Evolutionary conservation across 495 filamentous ascomycete species (phyloP).

Genomic region (Astrocystis sublimbata): DNA sequence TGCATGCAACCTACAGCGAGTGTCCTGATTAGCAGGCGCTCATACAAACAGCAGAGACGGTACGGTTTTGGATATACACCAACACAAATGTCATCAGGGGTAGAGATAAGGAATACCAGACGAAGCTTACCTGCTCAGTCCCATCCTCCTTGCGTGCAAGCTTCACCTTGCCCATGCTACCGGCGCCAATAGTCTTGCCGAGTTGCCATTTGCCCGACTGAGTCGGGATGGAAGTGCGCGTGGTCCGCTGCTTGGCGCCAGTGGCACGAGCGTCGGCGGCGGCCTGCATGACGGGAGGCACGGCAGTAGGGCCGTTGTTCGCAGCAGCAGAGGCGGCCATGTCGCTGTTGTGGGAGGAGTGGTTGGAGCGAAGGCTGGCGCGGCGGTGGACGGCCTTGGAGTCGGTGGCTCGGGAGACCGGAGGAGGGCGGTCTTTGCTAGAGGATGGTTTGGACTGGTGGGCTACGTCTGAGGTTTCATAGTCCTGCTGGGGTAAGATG

Average conservation of each 20-base stretch:
- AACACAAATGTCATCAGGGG: background rate
- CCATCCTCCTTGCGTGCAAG: slow-evolving; percentile 78
- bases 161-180: slow-evolving; percentile 97
- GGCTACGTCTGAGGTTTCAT: slow-evolving; percentile 45
- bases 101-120: slow-evolving; percentile 1
- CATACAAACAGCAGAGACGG: background rate
- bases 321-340: slow-evolving; percentile 53
- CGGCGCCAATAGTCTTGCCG: slow-evolving; percentile 95
- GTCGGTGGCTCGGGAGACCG: slow-evolving; percentile 40
- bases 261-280: slow-evolving; percentile 47
- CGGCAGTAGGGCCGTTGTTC: slow-evolving; percentile 49
- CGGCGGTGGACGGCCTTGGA: slow-evolving; percentile 47
- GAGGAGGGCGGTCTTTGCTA: slow-evolving; percentile 42
- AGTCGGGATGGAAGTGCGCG: slow-evolving; percentile 81
- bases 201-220: slow-evolving; percentile 86
- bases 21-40: slow-evolving; percentile 13
- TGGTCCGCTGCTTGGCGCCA: slow-evolving; percentile 53
- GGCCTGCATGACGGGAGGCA: slow-evolving; percentile 42
- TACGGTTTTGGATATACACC: too few species aligned
- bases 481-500: slow-evolving; percentile 38
- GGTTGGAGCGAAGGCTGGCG: slow-evolving; percentile 38
- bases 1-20: slow-evolving; percentile 77
- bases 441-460: slow-evolving; percentile 42
- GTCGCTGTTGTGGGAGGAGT: slow-evolving; percentile 38
- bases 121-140: slow-evolving; percentile 68